phyloP scores from a whole-genome alignment of 108 stramenopile species.

The Nitzschia sp. region DNA sequence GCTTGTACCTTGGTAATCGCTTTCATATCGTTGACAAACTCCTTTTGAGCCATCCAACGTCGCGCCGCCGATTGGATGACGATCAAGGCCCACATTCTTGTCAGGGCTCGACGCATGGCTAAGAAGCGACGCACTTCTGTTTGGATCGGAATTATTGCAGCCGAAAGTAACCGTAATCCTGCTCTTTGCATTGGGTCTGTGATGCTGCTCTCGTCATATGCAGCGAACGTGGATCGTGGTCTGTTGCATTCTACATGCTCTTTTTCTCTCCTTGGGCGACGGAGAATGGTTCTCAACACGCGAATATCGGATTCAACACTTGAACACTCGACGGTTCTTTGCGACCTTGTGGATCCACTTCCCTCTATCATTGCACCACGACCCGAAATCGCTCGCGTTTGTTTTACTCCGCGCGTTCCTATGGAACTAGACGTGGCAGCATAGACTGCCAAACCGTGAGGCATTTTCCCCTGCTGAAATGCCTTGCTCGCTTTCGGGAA shows the following conservation, averaged over 20 bases:
- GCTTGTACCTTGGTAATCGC: conserved; percentile 67
- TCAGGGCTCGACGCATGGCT: conserved; percentile 58
- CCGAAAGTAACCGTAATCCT: conserved; percentile 70
- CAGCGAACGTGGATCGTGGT: conserved; percentile 8
- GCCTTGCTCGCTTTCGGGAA: conserved; percentile 18
- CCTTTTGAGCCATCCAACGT: conserved; percentile 51
- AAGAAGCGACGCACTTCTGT: conserved; percentile 69
- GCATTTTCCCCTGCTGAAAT: conserved; percentile 6
- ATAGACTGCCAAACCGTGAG: no score
- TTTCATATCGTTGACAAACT: conserved; percentile 27
- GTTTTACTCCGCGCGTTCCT: no score
- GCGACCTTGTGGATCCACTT: background rate
- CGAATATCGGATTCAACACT: conserved; percentile 37
- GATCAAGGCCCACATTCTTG: conserved; percentile 73
- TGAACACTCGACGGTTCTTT: background rate
- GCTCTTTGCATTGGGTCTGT: conserved; percentile 82
- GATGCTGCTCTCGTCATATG: conserved; percentile 42
- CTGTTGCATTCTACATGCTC: background rate
- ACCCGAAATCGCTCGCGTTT: no score
- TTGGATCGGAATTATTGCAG: conserved; percentile 85
- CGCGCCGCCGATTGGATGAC: conserved; percentile 68
- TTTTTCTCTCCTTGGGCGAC: conserved; percentile 18
- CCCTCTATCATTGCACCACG: no score
- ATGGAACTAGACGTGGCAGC: no score
- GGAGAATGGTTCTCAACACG: conserved; percentile 24